Percentiles rank a stretch among this genome's conserved stretches.
Conservation (phyloP, 345 rosid species). For the Rhodamnia argentea region DNA sequence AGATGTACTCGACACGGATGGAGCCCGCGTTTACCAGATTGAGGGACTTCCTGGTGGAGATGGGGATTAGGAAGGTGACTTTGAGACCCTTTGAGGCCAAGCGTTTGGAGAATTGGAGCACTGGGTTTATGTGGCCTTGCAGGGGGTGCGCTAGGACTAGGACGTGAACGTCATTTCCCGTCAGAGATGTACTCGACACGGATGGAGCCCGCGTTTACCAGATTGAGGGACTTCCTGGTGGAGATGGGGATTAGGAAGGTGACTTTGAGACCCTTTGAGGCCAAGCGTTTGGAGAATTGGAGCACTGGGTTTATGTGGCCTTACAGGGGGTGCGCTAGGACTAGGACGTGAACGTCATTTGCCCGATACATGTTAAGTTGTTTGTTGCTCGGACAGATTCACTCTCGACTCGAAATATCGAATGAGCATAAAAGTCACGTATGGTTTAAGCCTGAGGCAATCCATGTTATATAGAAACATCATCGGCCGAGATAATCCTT, state of each 20-base stretch:
- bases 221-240: conserved; percentile 12
- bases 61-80: conserved; percentile 20
- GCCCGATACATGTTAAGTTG: background rate
- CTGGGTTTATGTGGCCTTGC: conserved; percentile 54
- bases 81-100: conserved; percentile 34
- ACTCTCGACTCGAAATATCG: background rate
- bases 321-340: conserved; percentile 29
- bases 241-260: conserved; percentile 18
- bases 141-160: conserved; percentile 22
- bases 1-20: conserved; percentile 14
- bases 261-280: conserved; percentile 28
- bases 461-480: too few relatives aligned
- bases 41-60: conserved; percentile 9
- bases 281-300: conserved; percentile 41
- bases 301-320: conserved; percentile 52
- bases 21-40: conserved; percentile 12
- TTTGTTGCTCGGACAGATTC: background rate
- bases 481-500: background rate
- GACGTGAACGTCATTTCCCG: too few relatives aligned
- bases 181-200: conserved; percentile 15
- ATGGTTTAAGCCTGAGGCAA: background rate
- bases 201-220: conserved; percentile 15
- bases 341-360: background rate
- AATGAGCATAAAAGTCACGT: background rate
- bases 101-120: conserved; percentile 41